These are phyloP conservation scores for Pseudogymnoascus verrucosus DNA, from an alignment of 2,329 filamentous ascomycete genomes.

Conservation along the genomic window DNA sequence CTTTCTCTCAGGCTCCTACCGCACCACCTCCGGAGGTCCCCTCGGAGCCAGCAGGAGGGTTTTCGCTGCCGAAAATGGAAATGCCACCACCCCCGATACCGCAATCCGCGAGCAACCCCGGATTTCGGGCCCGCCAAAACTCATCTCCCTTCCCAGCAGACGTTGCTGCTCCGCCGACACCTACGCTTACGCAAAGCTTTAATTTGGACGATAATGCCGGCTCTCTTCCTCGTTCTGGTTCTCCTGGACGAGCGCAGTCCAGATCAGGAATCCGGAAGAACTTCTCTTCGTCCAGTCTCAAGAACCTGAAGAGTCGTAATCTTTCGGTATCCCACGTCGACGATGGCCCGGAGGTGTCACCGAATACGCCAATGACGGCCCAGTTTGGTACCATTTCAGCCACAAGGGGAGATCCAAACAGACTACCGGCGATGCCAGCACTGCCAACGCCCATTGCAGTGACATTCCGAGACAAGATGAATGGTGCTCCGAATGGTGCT, in stretches of 20 bases:
- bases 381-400: slow-evolving; percentile 44
- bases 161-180: slow-evolving; percentile 24
- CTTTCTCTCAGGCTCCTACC: not conserved
- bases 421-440: slow-evolving; percentile 49
- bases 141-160: slow-evolving; percentile 25
- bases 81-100: slow-evolving; percentile 20
- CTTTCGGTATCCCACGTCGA: slow-evolving; percentile 58
- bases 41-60: slow-evolving; percentile 6
- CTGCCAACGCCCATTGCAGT: slow-evolving; percentile 60
- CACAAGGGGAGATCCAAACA: slow-evolving; percentile 34
- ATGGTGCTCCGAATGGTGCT: slow-evolving; percentile 38
- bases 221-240: slow-evolving; percentile 38
- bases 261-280: slow-evolving; percentile 50
- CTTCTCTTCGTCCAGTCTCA: slow-evolving; percentile 61
- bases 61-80: slow-evolving; percentile 19
- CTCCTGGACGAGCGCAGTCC: slow-evolving; percentile 43
- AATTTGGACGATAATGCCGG: slow-evolving; percentile 30
- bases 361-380: slow-evolving; percentile 65
- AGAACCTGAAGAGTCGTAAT: slow-evolving; percentile 66
- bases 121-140: slow-evolving; percentile 16
- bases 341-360: slow-evolving; percentile 55
- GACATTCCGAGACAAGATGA: slow-evolving; percentile 50
- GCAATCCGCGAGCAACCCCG: slow-evolving; percentile 15
- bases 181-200: slow-evolving; percentile 23
- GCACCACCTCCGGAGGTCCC: not conserved